Evolutionary conservation across 2,329 filamentous ascomycete genomes (phyloP), one percentile per base, ranked within the genome.

Genomic region (Pestalotiopsis sp.): DNA sequence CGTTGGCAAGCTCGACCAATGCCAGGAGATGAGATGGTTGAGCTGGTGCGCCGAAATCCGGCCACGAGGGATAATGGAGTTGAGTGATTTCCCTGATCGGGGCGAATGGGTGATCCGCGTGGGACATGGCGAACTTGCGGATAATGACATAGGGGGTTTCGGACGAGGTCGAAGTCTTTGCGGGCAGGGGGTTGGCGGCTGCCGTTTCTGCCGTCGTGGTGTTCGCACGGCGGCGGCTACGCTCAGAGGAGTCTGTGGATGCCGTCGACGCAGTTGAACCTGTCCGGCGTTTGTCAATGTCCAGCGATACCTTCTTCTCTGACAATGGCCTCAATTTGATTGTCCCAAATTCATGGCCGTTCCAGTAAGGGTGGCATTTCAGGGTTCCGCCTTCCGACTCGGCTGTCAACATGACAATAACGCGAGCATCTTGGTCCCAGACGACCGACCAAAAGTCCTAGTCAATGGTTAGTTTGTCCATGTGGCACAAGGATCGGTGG

Each of bases 381-480:
- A 97, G 85, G 77, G 97, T 95, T 0, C 95, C 95, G 27, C 94
- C 94, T 82, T 99, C 96, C 31, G 92, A 89, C 80, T 98, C 95
- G 2, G 96, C 95, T 5, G 96, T 99, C 73, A 99, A 86, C 92
- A 98, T 98, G 72, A 98, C 95, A 70, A 99, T 92, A 31, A 98
- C 93, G 65, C 95, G 92, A 3, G 97, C 91, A 77, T 98, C 95
- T 80, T 98, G 93, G 78, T 98, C 95, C 96, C 96, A 99, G 38
- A 98, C 87, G 12, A 98, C 92, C 70, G 94, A 95, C 96, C 96
- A 99, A 78, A 99, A 99, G 79, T 99, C 96, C 93, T 96, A 73
- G 3, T 65, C 7, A 60, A 64, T 49, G 65, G 76, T 83, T 73
- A 82, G 77, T 56, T 36, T 49, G 58, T 39, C 38, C 4, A 41